Percentiles rank a stretch among this genome's conserved stretches.
phyloP scores from a whole-genome alignment of 495 filamentous ascomycete genomes.

The Neohortaea acidophila region DNA sequence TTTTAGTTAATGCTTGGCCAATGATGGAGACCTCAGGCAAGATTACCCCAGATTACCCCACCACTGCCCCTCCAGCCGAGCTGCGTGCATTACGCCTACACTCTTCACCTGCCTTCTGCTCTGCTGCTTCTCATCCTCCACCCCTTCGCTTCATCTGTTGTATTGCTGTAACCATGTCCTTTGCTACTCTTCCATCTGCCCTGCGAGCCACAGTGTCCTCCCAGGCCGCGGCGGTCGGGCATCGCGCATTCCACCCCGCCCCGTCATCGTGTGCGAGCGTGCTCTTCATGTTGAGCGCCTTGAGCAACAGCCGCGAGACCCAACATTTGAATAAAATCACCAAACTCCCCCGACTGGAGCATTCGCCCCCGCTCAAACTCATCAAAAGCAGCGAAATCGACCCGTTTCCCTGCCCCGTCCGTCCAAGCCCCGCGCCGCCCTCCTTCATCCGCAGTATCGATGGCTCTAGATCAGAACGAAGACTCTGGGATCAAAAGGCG shows the following conservation, averaged over 20 bases:
- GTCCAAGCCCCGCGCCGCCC: neutral
- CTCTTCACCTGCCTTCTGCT: neutral
- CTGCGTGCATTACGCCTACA: neutral
- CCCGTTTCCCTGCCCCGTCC: slow-evolving; percentile 5
- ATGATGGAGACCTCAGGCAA: too few relatives aligned
- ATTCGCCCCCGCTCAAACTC: slow-evolving; percentile 12
- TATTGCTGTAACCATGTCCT: neutral
- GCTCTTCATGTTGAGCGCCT: slow-evolving; percentile 11
- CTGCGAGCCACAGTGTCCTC: too few relatives aligned
- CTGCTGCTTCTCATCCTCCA: too few relatives aligned
- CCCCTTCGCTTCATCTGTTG: neutral
- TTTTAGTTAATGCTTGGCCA: too few relatives aligned
- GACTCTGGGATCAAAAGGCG: slow-evolving; percentile 7
- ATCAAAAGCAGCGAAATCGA: slow-evolving; percentile 14
- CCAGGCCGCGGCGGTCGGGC: neutral
- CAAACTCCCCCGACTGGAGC: slow-evolving; percentile 11
- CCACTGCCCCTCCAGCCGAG: too few relatives aligned
- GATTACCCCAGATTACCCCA: too few relatives aligned
- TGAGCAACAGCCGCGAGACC: slow-evolving; percentile 14
- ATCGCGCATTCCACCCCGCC: slow-evolving; percentile 5
- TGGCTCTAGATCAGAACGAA: neutral
- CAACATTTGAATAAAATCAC: slow-evolving; percentile 16
- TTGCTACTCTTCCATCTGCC: neutral
- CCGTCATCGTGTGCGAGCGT: slow-evolving; percentile 1
- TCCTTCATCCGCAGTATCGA: too few relatives aligned